A percentile compares a stretch with the other conserved stretches of the same genome.
Conservation (phyloP, 2,329 filamentous ascomycete genomes). For the Colletotrichum endophyticum region DNA sequence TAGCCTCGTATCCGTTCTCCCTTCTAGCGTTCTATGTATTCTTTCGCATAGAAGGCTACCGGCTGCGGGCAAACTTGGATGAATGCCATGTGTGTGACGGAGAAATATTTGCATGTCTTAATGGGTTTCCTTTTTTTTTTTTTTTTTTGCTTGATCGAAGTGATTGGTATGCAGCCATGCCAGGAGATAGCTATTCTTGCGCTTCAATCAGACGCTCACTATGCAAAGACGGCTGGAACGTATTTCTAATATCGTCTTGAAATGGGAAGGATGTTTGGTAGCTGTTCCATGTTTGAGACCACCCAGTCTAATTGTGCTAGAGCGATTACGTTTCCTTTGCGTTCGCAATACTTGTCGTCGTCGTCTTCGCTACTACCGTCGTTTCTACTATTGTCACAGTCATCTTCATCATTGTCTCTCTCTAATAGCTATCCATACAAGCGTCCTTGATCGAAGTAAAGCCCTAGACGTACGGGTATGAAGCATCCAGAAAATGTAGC, state of each 20-base stretch:
- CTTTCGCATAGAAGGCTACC: too few species aligned
- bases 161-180: background rate
- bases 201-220: fast-evolving
- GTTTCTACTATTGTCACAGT: background rate
- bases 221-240: fast-evolving
- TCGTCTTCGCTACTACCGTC: background rate
- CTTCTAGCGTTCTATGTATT: too few species aligned
- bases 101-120: too few species aligned
- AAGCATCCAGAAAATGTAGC: background rate
- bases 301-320: background rate
- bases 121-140: too few species aligned
- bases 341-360: background rate
- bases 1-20: too few species aligned
- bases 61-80: too few species aligned
- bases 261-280: background rate
- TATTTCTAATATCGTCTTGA: background rate
- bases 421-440: background rate
- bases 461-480: background rate
- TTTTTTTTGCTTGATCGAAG: background rate
- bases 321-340: too few species aligned
- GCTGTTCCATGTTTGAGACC: fast-evolving
- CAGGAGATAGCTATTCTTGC: fast-evolving
- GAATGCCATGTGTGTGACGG: too few species aligned
- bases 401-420: too few species aligned
- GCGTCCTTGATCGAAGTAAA: fast-evolving